Percentiles rank a stretch among this genome's conserved stretches.
phyloP scores from a whole-genome alignment of 305 asterid species.

The Ajuga reptans region DNA sequence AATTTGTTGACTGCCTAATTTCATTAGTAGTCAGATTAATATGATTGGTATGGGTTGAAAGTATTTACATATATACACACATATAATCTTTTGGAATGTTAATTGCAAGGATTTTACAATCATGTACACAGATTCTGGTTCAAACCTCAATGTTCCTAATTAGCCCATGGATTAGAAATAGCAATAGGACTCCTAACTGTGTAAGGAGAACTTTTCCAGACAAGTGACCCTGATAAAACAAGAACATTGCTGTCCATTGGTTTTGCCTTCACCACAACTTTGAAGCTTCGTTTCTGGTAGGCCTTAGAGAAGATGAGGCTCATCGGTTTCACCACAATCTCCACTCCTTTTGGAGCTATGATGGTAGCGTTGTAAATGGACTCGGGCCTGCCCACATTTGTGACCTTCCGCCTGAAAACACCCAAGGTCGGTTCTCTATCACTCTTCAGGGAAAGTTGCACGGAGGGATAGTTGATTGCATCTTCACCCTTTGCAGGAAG shows the following conservation, averaged over 20 bases:
- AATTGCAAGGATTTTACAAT: neutral
- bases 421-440: slow-evolving; percentile 47
- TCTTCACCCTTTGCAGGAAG: slow-evolving; percentile 61
- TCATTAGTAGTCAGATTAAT: neutral
- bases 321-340: slow-evolving; percentile 52
- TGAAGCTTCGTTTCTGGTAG: slow-evolving; percentile 50
- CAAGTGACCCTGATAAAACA: slow-evolving; percentile 53
- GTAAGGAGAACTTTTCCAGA: slow-evolving; percentile 48
- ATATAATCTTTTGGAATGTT: neutral
- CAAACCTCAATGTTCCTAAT: slow-evolving; percentile 4
- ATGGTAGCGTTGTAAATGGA: slow-evolving; percentile 57
- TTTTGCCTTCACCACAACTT: slow-evolving; percentile 67
- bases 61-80: no score
- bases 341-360: slow-evolving; percentile 60
- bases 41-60: neutral
- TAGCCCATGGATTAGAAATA: slow-evolving; percentile 41
- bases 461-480: slow-evolving; percentile 75
- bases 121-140: neutral
- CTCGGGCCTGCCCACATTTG: slow-evolving; percentile 49
- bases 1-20: neutral
- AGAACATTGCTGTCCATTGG: slow-evolving; percentile 26
- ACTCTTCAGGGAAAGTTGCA: slow-evolving; percentile 57
- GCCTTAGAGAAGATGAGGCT: slow-evolving; percentile 43
- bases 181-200: slow-evolving; percentile 68
- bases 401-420: slow-evolving; percentile 53